These are phyloP conservation scores for Porcisia hertigi DNA, from an alignment of 208 protist species.

Conservation along the genomic window DNA sequence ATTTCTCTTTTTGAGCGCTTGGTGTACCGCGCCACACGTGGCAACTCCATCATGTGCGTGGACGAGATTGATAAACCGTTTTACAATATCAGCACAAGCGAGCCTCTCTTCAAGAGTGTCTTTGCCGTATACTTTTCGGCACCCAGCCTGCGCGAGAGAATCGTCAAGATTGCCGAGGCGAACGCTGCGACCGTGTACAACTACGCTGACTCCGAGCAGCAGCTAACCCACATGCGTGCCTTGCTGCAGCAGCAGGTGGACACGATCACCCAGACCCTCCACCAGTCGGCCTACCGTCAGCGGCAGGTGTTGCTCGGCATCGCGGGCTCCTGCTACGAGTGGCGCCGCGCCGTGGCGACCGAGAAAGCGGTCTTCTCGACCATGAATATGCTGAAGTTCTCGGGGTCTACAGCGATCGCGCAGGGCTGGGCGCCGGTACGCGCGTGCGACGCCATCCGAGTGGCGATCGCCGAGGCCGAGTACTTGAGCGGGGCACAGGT, in stretches of 20 bases:
- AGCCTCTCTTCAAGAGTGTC: constrained; percentile 91
- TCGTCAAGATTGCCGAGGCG: constrained; percentile 96
- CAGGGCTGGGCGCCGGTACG: constrained; percentile 93
- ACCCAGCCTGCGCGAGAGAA: constrained; percentile 82
- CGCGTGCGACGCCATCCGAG: constrained; percentile 74
- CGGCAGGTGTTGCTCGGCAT: constrained; percentile 80
- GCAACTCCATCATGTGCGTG: constrained; percentile 95
- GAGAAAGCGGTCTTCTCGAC: constrained; percentile 97
- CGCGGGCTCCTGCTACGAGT: constrained; percentile 72
- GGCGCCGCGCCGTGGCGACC: constrained; percentile 90
- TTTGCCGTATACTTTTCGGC: constrained; percentile 98
- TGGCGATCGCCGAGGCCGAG: constrained; percentile 76
- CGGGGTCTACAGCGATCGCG: constrained; percentile 90
- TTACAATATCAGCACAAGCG: constrained; percentile 80
- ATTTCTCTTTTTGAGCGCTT: constrained; percentile 93
- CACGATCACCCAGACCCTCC: constrained; percentile 71
- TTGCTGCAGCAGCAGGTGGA: constrained; percentile 75
- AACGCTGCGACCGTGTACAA: constrained; percentile 95
- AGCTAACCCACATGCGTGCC: constrained; percentile 71
- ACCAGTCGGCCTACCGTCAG: constrained; percentile 69
- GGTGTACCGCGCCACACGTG: constrained; percentile 95
- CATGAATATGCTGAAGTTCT: constrained; percentile 96
- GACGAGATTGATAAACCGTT: constrained; percentile 91
- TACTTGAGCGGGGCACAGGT: constrained; percentile 86
- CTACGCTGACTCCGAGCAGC: constrained; percentile 89